Evolutionary conservation across 768 basidiomycete species (phyloP).

Genomic region (Cystobasidium ongulense): DNA sequence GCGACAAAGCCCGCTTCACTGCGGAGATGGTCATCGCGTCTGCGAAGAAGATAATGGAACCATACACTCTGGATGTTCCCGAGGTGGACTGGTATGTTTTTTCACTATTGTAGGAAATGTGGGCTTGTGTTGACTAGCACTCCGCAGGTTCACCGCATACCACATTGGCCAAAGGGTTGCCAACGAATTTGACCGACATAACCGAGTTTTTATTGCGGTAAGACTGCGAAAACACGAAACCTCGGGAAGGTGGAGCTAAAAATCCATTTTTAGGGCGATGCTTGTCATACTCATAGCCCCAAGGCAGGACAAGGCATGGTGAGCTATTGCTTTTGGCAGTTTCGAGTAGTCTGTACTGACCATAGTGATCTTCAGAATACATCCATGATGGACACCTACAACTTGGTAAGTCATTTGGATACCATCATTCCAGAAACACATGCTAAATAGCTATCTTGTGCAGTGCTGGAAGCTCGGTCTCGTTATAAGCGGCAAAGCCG

Average conservation of each 20-base stretch:
- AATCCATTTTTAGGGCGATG: conserved; percentile 29
- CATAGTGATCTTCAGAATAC: neutral
- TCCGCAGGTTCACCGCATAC: conserved; percentile 10
- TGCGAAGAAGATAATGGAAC: conserved; percentile 24
- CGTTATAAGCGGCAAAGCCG: conserved; percentile 38
- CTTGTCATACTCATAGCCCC: conserved; percentile 40
- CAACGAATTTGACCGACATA: conserved; percentile 54
- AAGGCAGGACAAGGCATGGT: conserved; percentile 31
- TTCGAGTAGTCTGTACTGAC: neutral
- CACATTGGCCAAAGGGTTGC: conserved; percentile 69
- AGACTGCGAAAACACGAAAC: conserved; percentile 57
- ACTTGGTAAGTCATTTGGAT: conserved; percentile 34
- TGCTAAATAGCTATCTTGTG: neutral
- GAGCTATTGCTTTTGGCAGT: neutral
- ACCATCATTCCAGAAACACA: neutral
- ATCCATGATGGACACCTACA: conserved; percentile 40
- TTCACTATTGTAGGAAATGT: neutral
- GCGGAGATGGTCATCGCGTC: conserved; percentile 19
- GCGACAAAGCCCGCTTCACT: conserved; percentile 50
- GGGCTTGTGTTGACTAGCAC: neutral
- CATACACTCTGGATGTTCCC: conserved; percentile 36
- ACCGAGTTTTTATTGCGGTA: conserved; percentile 67
- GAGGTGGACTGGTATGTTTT: conserved; percentile 35
- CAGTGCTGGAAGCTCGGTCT: conserved; percentile 37
- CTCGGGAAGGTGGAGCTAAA: neutral